Evolutionary conservation across 2,329 filamentous ascomycete species (phyloP).

Genomic region (Fonsecaea nubica): DNA sequence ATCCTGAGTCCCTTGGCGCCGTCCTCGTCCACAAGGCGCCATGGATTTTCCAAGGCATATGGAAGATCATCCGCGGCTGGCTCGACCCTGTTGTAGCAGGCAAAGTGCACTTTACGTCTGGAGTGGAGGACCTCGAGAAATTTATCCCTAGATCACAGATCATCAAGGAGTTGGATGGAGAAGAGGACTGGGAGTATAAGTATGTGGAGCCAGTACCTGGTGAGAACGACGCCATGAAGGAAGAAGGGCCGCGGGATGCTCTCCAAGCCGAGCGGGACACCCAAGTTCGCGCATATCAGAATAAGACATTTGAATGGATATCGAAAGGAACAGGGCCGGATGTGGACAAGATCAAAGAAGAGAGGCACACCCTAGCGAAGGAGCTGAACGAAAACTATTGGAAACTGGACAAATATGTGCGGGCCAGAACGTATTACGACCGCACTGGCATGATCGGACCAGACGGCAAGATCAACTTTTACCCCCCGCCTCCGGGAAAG

Average conservation of each 20-base stretch:
- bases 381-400: conserved; percentile 79
- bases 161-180: conserved; percentile 81
- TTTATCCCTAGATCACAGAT: conserved; percentile 76
- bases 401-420: conserved; percentile 83
- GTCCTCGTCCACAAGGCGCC: conserved; percentile 95
- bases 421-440: conserved; percentile 85
- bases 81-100: conserved; percentile 70
- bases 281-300: conserved; percentile 76
- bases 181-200: conserved; percentile 81
- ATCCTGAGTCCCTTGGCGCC: conserved; percentile 87
- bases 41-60: conserved; percentile 98
- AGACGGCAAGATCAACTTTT: conserved; percentile 74
- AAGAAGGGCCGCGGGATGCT: conserved; percentile 68
- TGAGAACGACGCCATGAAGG: conserved; percentile 79
- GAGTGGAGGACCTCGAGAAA: conserved; percentile 74
- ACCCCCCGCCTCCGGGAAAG: conserved; percentile 53
- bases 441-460: conserved; percentile 73
- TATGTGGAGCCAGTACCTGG: conserved; percentile 77
- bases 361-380: conserved; percentile 67
- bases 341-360: conserved; percentile 58
- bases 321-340: conserved; percentile 55
- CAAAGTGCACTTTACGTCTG: conserved; percentile 49
- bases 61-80: conserved; percentile 95
- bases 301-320: conserved; percentile 78
- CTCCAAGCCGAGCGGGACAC: conserved; percentile 68